Conservation (phyloP, 768 basidiomycete genomes). For the Punctularia strigosozonata region DNA sequence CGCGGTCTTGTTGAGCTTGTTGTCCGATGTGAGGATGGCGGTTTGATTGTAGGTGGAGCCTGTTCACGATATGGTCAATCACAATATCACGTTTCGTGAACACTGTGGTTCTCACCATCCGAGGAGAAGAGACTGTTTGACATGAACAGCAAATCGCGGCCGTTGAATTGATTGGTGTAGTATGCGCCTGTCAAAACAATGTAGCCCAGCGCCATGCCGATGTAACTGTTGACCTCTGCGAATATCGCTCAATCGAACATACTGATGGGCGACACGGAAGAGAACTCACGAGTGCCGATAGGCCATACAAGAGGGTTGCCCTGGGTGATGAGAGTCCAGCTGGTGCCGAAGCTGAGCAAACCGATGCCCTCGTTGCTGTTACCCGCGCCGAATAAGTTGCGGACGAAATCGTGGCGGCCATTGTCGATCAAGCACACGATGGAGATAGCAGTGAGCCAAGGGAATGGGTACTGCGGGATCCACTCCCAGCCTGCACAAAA, state of each 20-base stretch:
- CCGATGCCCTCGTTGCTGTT: conserved; percentile 42
- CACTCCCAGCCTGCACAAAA: too few relatives aligned
- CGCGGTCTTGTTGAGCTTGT: conserved; percentile 14
- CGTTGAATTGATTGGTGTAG: conserved; percentile 34
- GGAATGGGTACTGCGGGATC: conserved; percentile 27
- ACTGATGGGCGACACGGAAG: conserved; percentile 1
- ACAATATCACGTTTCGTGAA: background rate
- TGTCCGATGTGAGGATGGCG: conserved; percentile 24
- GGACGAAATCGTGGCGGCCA: conserved; percentile 30
- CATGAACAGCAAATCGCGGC: conserved; percentile 28
- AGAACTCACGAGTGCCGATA: conserved; percentile 34
- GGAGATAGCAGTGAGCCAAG: conserved; percentile 35
- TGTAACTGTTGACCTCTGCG: conserved; percentile 30
- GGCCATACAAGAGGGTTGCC: conserved; percentile 45
- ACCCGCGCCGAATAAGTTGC: conserved; percentile 29
- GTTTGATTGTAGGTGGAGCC: conserved; percentile 29
- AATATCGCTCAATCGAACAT: background rate
- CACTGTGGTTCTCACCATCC: background rate
- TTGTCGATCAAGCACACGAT: conserved; percentile 37
- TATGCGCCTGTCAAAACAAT: conserved; percentile 27
- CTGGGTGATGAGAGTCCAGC: conserved; percentile 42
- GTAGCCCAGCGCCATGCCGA: conserved; percentile 39
- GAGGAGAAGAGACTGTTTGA: too few relatives aligned
- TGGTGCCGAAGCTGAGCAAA: conserved; percentile 32
- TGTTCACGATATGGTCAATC: conserved; percentile 8